A percentile compares a stretch with the other conserved stretches of the same genome.
Conservation (phyloP, 495 filamentous ascomycete species). For the Penicillium canariense region DNA sequence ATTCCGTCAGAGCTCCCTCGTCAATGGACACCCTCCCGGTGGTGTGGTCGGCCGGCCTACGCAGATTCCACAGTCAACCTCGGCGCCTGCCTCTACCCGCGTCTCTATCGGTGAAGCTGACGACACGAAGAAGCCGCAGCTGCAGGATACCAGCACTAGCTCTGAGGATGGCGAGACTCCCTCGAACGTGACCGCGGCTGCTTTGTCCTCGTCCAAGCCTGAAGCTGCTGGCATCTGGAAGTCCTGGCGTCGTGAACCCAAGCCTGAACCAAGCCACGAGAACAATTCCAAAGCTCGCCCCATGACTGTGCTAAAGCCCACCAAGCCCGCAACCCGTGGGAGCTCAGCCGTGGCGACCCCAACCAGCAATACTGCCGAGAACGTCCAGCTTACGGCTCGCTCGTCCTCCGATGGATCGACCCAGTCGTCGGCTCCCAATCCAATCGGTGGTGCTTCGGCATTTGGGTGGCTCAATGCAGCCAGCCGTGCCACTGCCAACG, state of each 20-base stretch:
- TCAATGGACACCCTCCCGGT: slow-evolving; percentile 20
- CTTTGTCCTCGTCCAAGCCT: slow-evolving; percentile 38
- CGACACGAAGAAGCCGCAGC: slow-evolving; percentile 39
- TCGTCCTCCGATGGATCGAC: slow-evolving; percentile 20
- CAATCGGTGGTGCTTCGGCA: slow-evolving; percentile 87
- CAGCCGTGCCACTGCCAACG: slow-evolving; percentile 11
- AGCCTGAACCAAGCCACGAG: slow-evolving; percentile 40
- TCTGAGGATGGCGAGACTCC: not conserved
- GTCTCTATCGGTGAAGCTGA: slow-evolving; percentile 32
- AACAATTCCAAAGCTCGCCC: slow-evolving; percentile 53
- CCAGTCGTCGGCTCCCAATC: slow-evolving; percentile 58
- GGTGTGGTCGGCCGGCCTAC: slow-evolving; percentile 33
- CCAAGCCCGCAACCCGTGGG: slow-evolving; percentile 49
- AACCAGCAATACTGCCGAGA: slow-evolving; percentile 29
- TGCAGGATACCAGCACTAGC: not conserved
- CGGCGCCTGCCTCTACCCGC: slow-evolving; percentile 24
- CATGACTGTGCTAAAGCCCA: slow-evolving; percentile 78
- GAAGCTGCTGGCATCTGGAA: slow-evolving; percentile 58
- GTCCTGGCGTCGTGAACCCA: slow-evolving; percentile 64
- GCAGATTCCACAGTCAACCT: slow-evolving; percentile 16
- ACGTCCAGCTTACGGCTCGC: slow-evolving; percentile 24
- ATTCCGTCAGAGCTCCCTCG: slow-evolving; percentile 1
- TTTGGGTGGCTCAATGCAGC: slow-evolving; percentile 83
- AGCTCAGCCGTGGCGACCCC: slow-evolving; percentile 32
- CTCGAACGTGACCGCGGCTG: slow-evolving; percentile 23